Conservation (phyloP, 1,284 basidiomycete species). For the Rhodotorula sp. region DNA sequence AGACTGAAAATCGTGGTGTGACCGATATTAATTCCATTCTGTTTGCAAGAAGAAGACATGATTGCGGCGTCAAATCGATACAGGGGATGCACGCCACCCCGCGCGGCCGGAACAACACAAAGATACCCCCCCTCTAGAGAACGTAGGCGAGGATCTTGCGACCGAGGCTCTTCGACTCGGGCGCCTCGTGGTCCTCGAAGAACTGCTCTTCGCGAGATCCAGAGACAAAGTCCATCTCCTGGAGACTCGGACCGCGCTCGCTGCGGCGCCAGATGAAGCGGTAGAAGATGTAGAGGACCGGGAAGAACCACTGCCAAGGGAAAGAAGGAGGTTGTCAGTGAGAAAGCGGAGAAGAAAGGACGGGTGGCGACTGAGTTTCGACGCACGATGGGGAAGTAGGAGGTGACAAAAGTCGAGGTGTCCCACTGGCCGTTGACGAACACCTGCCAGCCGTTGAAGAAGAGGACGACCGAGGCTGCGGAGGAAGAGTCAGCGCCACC, state of each 20-base stretch:
- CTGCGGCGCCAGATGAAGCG: constrained; percentile 49
- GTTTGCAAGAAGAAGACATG: too few relatives aligned
- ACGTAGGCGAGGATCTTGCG: constrained; percentile 21
- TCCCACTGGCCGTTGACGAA: constrained; percentile 59
- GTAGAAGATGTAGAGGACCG: constrained; percentile 64
- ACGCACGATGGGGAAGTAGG: constrained; percentile 8
- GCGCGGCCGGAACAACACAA: too few relatives aligned
- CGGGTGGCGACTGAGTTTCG: background rate
- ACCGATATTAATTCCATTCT: too few relatives aligned
- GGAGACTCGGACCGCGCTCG: constrained; percentile 49
- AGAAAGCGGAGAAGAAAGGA: too few relatives aligned
- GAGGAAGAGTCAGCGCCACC: background rate
- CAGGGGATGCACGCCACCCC: too few relatives aligned
- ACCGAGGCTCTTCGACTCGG: constrained; percentile 14
- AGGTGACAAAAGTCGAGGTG: constrained; percentile 12
- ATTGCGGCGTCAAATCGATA: too few relatives aligned
- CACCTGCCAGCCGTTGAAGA: constrained; percentile 38
- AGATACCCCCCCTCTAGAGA: background rate
- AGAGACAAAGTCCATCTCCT: constrained; percentile 70
- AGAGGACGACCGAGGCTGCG: constrained; percentile 28
- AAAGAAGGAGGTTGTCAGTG: too few relatives aligned
- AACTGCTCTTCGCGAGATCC: constrained; percentile 28
- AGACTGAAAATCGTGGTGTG: too few relatives aligned
- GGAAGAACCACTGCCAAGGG: constrained; percentile 58
- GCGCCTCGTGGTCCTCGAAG: constrained; percentile 15